Conservation (phyloP, 805 yeast species). For the Candida sonorensis region DNA sequence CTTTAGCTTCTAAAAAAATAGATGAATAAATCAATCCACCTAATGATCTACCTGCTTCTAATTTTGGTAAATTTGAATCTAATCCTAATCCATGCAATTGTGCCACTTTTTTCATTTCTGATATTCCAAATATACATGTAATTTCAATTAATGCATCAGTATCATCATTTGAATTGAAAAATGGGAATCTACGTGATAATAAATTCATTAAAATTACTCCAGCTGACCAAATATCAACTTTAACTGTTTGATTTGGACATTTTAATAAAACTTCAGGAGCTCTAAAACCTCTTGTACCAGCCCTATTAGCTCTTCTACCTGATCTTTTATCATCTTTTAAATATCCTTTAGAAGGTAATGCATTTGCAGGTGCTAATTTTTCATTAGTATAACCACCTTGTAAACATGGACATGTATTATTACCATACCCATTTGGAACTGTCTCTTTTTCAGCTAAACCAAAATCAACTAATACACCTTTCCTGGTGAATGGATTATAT, state of each 20-base stretch:
- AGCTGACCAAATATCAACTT: constrained; percentile 88
- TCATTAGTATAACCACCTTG: constrained; percentile 28
- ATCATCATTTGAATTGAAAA: constrained; percentile 91
- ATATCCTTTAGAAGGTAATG: constrained; percentile 50
- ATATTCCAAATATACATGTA: constrained; percentile 71
- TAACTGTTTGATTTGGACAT: constrained; percentile 75
- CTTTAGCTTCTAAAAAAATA: constrained; percentile 36
- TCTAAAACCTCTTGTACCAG: constrained; percentile 92
- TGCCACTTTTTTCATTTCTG: constrained; percentile 69
- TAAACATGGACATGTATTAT: constrained; percentile 50
- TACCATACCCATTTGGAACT: constrained; percentile 23
- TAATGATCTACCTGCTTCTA: constrained; percentile 36
- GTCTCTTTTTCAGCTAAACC: constrained; percentile 74
- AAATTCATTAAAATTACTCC: constrained; percentile 82
- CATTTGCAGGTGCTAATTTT: constrained; percentile 30
- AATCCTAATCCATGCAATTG: constrained; percentile 82
- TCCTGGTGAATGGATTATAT: constrained; percentile 55
- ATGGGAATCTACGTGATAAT: constrained; percentile 76
- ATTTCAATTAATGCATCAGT: constrained; percentile 85
- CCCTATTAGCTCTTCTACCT: constrained; percentile 90
- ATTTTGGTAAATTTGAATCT: constrained; percentile 54
- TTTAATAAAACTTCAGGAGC: constrained; percentile 91
- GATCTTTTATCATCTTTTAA: constrained; percentile 84
- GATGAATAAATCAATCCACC: constrained; percentile 37
- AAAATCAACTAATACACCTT: constrained; percentile 86